These are phyloP conservation scores for Bisporella sp. DNA, from an alignment of 2,329 filamentous ascomycete species.

Conservation along the genomic window DNA sequence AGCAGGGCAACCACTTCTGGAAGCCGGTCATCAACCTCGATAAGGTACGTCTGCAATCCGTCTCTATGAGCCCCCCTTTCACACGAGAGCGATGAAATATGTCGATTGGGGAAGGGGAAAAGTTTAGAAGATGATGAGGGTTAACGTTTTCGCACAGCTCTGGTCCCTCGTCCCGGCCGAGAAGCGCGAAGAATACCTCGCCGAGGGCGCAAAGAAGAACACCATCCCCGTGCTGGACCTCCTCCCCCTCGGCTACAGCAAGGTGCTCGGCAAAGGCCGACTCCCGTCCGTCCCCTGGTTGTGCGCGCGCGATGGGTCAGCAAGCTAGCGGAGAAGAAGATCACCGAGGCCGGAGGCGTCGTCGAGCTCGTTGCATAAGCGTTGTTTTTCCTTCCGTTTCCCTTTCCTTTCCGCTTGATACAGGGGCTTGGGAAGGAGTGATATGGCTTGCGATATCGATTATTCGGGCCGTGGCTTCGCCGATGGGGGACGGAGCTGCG, in stretches of 20 bases:
- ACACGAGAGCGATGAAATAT: too few relatives aligned
- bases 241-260: slow-evolving; percentile 93
- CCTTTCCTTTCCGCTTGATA: background rate
- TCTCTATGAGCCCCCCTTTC: background rate
- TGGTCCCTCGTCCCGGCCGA: slow-evolving; percentile 92
- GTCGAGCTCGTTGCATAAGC: slow-evolving; percentile 87
- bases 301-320: slow-evolving; percentile 93
- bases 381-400: slow-evolving; percentile 8
- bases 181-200: slow-evolving; percentile 87
- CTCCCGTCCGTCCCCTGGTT: slow-evolving; percentile 85
- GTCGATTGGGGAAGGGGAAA: background rate
- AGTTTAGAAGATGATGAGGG: background rate
- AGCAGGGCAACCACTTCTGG: slow-evolving; percentile 93
- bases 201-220: slow-evolving; percentile 68
- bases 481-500: slow-evolving; percentile 1
- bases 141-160: slow-evolving; percentile 48
- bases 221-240: slow-evolving; percentile 97
- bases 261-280: slow-evolving; percentile 97
- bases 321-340: slow-evolving; percentile 97
- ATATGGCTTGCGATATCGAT: background rate
- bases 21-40: slow-evolving; percentile 98
- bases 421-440: background rate
- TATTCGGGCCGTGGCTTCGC: slow-evolving; percentile 3
- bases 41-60: slow-evolving; percentile 57
- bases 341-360: slow-evolving; percentile 94